These are phyloP conservation scores for Zychaea mexicana DNA, from an alignment of 371 early-diverging fungal genomes.

Conservation along the genomic window DNA sequence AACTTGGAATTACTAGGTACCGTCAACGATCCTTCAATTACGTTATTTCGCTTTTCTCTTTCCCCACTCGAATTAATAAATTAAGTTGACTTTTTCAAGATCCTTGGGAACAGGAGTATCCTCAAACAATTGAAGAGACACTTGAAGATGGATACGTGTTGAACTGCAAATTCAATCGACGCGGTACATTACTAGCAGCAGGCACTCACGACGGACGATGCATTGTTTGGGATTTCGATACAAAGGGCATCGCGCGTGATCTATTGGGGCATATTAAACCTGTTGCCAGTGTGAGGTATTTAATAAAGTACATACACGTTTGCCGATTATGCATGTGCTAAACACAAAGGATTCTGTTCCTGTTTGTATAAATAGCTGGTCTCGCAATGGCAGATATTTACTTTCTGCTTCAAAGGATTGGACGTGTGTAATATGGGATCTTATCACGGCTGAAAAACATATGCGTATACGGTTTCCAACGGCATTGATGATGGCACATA, in stretches of 20 bases:
- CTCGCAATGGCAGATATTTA: conserved; percentile 68
- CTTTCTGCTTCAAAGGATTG: conserved; percentile 77
- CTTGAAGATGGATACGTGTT: conserved; percentile 76
- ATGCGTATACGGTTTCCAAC: conserved; percentile 68
- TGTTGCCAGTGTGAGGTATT: conserved; percentile 78
- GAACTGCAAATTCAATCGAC: conserved; percentile 68
- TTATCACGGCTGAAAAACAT: conserved; percentile 53
- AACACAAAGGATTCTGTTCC: no score
- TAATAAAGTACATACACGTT: not conserved
- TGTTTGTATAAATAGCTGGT: conserved; percentile 65
- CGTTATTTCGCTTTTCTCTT: no score
- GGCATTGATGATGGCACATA: conserved; percentile 64
- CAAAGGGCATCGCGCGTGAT: conserved; percentile 71
- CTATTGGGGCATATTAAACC: conserved; percentile 74
- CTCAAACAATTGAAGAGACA: conserved; percentile 77
- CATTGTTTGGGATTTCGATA: conserved; percentile 88
- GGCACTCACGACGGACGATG: conserved; percentile 84
- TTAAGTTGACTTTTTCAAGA: conserved; percentile 42
- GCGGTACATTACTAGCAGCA: conserved; percentile 78
- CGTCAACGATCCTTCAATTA: no score
- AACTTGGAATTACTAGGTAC: conserved; percentile 46
- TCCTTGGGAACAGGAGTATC: conserved; percentile 87
- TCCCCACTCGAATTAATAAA: no score
- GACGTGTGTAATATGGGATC: conserved; percentile 90
- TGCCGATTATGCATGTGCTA: not conserved